Evolutionary conservation across 306 rosid genomes (phyloP).

Genomic region (Spatholobus suberectus): DNA sequence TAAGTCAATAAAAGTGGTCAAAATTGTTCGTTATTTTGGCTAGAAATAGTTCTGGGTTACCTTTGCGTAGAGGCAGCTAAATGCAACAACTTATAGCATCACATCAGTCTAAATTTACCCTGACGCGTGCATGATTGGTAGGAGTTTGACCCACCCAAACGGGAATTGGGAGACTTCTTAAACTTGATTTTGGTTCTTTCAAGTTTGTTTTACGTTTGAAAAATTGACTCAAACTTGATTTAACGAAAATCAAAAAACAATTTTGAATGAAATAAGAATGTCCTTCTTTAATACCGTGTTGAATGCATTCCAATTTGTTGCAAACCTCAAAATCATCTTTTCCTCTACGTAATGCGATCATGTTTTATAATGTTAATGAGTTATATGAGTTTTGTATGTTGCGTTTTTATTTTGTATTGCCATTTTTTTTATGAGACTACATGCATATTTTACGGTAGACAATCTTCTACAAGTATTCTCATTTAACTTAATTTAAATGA

Average conservation of each 20-base stretch:
- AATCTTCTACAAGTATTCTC: too few species aligned
- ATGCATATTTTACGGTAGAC: too few species aligned
- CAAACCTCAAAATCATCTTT: background rate
- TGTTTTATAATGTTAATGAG: background rate
- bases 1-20: background rate
- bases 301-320: background rate
- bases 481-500: too few species aligned
- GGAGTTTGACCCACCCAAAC: too few species aligned
- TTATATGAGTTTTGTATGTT: background rate
- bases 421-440: too few species aligned
- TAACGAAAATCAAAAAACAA: background rate
- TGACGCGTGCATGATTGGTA: too few species aligned
- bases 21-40: background rate
- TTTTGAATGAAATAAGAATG: background rate
- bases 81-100: too few species aligned
- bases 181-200: too few species aligned
- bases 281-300: background rate
- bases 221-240: background rate
- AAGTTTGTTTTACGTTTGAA: too few species aligned
- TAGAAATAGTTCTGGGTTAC: background rate
- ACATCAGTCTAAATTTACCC: too few species aligned
- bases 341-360: background rate
- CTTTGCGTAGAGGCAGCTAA: background rate
- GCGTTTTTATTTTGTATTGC: background rate
- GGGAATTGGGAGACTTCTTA: too few species aligned